Evolutionary conservation across 2,329 filamentous ascomycete genomes (phyloP).

Genomic region (Stagonosporopsis vannaccii): DNA sequence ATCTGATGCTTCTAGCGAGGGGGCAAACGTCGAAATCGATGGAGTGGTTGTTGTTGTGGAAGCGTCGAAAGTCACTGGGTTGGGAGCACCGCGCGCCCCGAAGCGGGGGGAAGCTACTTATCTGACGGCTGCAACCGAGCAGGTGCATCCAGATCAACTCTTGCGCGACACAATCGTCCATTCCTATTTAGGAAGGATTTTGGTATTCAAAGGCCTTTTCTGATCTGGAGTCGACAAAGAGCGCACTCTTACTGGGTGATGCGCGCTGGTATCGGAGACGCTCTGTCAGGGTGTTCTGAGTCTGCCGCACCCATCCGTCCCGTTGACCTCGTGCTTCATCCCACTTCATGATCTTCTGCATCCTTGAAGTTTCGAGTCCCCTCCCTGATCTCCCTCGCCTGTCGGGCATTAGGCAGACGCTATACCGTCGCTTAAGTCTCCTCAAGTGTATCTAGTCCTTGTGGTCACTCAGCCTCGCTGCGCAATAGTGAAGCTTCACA

Average conservation of each 20-base stretch:
- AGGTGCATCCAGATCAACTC: constrained; percentile 42
- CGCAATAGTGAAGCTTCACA: constrained; percentile 3
- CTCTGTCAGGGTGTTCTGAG: constrained; percentile 34
- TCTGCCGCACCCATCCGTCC: constrained; percentile 27
- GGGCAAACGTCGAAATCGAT: constrained; percentile 31
- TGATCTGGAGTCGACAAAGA: constrained; percentile 31
- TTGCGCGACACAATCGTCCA: constrained; percentile 32
- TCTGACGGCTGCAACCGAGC: constrained; percentile 40
- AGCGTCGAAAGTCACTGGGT: constrained; percentile 36
- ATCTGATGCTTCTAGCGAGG: constrained; percentile 47
- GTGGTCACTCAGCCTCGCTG: neutral
- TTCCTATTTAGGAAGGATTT: constrained; percentile 44
- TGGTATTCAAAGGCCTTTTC: constrained; percentile 30
- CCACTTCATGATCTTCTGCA: constrained; percentile 11
- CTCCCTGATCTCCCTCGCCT: constrained; percentile 10
- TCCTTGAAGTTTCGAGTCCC: constrained; percentile 7
- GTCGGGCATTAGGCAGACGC: constrained; percentile 10
- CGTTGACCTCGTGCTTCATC: constrained; percentile 24
- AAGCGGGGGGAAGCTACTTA: constrained; percentile 38
- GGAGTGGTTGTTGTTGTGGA: constrained; percentile 26
- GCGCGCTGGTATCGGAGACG: constrained; percentile 20
- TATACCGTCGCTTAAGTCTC: constrained; percentile 2
- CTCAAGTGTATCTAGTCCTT: neutral
- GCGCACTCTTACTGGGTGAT: constrained; percentile 32
- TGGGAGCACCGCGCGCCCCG: constrained; percentile 36